Evolutionary conservation across 2,329 filamentous ascomycete species (phyloP), one percentile per base, ranked within the genome.

Genomic region (Penicillium sp.): DNA sequence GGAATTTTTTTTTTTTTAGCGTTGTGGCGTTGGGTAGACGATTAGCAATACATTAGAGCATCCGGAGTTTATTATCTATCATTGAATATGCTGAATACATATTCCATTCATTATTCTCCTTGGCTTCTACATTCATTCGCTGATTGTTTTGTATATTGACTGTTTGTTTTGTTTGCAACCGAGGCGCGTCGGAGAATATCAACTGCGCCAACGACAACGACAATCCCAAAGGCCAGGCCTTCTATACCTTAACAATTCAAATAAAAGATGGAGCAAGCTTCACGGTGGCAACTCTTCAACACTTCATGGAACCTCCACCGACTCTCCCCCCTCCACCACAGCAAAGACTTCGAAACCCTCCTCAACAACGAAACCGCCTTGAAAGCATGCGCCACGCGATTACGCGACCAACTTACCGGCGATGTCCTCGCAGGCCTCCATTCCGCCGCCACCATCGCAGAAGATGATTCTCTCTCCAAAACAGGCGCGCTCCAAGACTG

Each of bases 301-400:
- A 80, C 80, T n/a, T 84, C 83, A 30, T 86, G 83, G 79, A 81
- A 75, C n/a, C 73, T 83, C 55, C 82, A 84, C 70, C 82, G 83
- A 65, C 72, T 85, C 9, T 85, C 84, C 4, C 83, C 83, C n/a
- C 78, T 86, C 42, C 80, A 85, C 69, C 80, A 84, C 67, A 78
- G 75, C 60, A 76, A 77, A 45, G 74, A 79, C 15, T 74, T 70
- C 54, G 65, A 70, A 47, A 70, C 73, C 8, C 71, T 80, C 30
- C 66, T 80, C 53, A 67, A 72, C 58, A 75, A 78, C 57, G 66
- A 68, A 26, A 59, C 68, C 26, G 73, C 76, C 22, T 72, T 84
- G 15, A 77, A 78, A 19, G 73, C 75, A 22, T 84, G 85, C 66
- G 81, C 83, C 38, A 76, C 76, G 56, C 79, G 82, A 4, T 74